phyloP scores from a whole-genome alignment of 148 eudicot genomes.

The Fallopia convolvulus region DNA sequence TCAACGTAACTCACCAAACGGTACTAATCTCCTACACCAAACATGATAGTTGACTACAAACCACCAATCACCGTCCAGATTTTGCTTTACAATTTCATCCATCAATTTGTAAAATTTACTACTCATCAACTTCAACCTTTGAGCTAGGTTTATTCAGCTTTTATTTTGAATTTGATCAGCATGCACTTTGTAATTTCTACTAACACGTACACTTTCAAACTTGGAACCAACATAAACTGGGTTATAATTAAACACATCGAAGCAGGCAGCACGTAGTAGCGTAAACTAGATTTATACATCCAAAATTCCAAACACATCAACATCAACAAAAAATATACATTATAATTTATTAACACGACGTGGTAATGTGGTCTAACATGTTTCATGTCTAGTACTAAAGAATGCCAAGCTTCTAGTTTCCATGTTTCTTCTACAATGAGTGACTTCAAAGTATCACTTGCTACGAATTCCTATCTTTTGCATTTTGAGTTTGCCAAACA shows the following conservation, averaged over 20 bases:
- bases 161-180: not conserved
- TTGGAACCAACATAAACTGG: not conserved
- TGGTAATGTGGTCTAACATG: not conserved
- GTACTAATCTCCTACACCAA: not conserved
- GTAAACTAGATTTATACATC: not conserved
- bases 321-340: not conserved
- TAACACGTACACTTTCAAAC: not conserved
- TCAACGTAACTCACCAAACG: slow-evolving; percentile 15
- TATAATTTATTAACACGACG: too few species aligned
- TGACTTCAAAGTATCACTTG: not conserved
- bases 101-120: not conserved
- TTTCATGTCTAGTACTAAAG: not conserved
- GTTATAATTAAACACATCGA: too few species aligned
- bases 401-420: not conserved
- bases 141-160: too few species aligned
- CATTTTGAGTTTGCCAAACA: not conserved
- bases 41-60: slow-evolving; percentile 7
- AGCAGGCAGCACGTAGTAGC: too few species aligned
- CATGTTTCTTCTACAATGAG: not conserved
- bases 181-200: too few species aligned
- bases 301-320: not conserved
- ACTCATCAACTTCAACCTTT: too few species aligned
- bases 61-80: not conserved
- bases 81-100: not conserved
- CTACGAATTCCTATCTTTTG: not conserved